A percentile compares a stretch with the other conserved stretches of the same genome.
These are phyloP conservation scores for Ophiostoma pallidulum DNA, from an alignment of 2,329 filamentous ascomycete species.

Conservation along the genomic window DNA sequence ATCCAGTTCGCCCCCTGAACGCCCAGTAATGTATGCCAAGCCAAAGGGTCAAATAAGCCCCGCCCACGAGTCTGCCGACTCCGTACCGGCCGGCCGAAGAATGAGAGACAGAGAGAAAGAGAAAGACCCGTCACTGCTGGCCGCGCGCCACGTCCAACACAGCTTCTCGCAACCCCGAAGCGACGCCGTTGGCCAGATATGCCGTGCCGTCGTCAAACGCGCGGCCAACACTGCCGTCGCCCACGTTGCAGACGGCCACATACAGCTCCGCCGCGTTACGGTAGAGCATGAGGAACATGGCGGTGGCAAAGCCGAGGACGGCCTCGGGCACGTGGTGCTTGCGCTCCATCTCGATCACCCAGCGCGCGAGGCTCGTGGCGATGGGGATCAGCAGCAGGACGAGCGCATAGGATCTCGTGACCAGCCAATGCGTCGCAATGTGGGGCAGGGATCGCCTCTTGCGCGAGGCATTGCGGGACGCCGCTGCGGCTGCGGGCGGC, in stretches of 20 bases:
- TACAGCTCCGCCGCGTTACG: conserved; percentile 11
- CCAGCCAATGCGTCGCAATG: conserved; percentile 15
- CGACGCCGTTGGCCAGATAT: conserved; percentile 17
- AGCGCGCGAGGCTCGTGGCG: not conserved
- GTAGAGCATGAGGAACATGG: conserved; percentile 6
- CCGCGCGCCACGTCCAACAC: conserved; percentile 15
- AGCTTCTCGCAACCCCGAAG: conserved; percentile 21
- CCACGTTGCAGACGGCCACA: conserved; percentile 13
- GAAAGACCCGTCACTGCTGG: conserved; percentile 1
- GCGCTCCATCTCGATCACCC: conserved; percentile 15
- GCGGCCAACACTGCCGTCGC: conserved; percentile 16
- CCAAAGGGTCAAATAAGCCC: no score
- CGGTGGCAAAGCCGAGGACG: conserved; percentile 10
- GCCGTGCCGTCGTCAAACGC: conserved; percentile 18
- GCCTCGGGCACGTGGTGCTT: conserved; percentile 16
- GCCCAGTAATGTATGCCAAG: no score
- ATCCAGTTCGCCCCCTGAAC: no score
- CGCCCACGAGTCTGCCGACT: no score
- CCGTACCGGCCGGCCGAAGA: no score
- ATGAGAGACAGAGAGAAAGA: not conserved
- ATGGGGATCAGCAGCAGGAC: conserved; percentile 13
- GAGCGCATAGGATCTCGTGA: conserved; percentile 14
- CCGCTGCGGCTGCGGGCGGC: conserved; percentile 9
- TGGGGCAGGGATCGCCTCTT: conserved; percentile 14
- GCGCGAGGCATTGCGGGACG: not conserved